Percentiles rank a stretch among this genome's conserved stretches.
Evolutionary conservation across 2,329 filamentous ascomycete genomes (phyloP).

Genomic region (Botrytis sinoallii): DNA sequence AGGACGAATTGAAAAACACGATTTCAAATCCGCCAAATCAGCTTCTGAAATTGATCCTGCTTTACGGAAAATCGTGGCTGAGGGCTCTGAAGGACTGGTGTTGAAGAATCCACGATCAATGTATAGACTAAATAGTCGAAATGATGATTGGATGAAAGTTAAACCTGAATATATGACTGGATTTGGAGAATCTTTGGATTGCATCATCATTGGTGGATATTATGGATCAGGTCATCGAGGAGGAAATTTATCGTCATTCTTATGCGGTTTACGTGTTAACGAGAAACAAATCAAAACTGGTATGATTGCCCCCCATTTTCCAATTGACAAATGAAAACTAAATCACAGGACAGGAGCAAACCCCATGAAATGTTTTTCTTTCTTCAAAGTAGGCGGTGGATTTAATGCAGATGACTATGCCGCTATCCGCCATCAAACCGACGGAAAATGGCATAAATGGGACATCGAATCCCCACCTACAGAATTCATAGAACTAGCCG

Average conservation of each 20-base stretch:
- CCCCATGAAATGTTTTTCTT: constrained; percentile 81
- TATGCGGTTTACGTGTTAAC: constrained; percentile 82
- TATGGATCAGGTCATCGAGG: constrained; percentile 85
- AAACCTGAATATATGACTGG: constrained; percentile 99
- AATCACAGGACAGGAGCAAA: constrained; percentile 41
- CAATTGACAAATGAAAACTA: background rate
- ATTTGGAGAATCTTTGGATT: constrained; percentile 90
- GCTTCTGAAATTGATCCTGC: constrained; percentile 73
- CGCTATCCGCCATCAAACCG: constrained; percentile 75
- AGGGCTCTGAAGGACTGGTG: constrained; percentile 85
- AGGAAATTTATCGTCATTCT: constrained; percentile 76
- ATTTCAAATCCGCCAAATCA: constrained; percentile 62
- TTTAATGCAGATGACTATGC: constrained; percentile 83
- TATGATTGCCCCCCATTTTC: background rate
- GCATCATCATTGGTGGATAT: constrained; percentile 85
- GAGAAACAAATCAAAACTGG: constrained; percentile 13
- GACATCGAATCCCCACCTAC: constrained; percentile 72
- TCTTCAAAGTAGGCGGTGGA: constrained; percentile 97
- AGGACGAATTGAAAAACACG: constrained; percentile 79
- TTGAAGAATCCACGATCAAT: constrained; percentile 87
- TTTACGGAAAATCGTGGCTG: constrained; percentile 78
- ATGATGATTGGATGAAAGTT: constrained; percentile 97
- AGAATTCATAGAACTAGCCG: constrained; percentile 76
- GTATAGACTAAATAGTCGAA: constrained; percentile 84
- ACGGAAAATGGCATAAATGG: constrained; percentile 91